Base-by-base conservation (phyloP, 2,329 filamentous ascomycete species). In the Colletotrichum sidae region DNA sequence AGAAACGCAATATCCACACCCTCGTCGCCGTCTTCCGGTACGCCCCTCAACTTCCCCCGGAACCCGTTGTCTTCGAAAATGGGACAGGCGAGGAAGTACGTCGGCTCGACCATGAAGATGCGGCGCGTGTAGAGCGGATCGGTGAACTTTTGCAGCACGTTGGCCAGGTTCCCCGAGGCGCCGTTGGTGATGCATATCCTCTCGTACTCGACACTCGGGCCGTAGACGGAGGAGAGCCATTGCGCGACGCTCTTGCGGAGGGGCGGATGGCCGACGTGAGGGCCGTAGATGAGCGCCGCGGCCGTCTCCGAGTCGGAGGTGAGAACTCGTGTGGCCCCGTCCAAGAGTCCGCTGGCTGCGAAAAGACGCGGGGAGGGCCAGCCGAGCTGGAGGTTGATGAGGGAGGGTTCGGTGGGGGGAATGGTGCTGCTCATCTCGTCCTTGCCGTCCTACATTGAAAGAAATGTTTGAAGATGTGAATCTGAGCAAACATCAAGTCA, bases 21-120 rank as follows among this genome's bases (percentile, higher is more conserved):
- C 71, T 93, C 88, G 0, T 86, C 86, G 2, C 41, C 8, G 72
- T 95, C 92, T 78, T 97, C 93, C 0, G 90, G 90, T 9, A 94
- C 85, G 2, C 88, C 91, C 50, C 84, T 84, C 72, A 96, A 73
- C 47, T 88, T 86, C 4, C 85, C 85, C 6, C 81, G 81, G 70
- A 97, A 93, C 1, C 93, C 91, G 5, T 89, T 84, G 77, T 97
- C 94, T 64, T 92, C 89, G 72, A 97, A 94, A 62, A 97, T 92
- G 11, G 89, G 85, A 72, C 92, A 93, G 0, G 90, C 91, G 15
- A 96, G 82, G 77, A 93, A 92, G 75, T 97, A 97, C 47, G 90
- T 91, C 3, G 94, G 94, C 17, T 91, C 88, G 2, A 94, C 88
- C 77, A 94, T 86, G 91, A 92, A 97, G 9, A 97, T 83, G 69